Evolutionary conservation across 306 rosid genomes (phyloP).

Genomic region (Parietaria judaica): DNA sequence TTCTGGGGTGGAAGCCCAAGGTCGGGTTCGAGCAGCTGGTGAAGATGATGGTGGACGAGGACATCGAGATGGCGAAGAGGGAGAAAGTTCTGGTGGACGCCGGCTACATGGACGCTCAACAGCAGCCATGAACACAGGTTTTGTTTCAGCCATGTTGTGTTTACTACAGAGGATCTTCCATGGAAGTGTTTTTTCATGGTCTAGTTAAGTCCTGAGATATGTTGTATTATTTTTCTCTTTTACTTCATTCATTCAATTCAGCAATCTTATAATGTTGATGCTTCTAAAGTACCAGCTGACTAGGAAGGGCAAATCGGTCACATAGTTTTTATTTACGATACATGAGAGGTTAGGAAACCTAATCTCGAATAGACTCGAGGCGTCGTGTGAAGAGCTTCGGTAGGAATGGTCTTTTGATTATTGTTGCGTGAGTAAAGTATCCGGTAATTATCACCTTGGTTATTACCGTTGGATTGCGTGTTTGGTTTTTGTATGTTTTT

Average conservation of each 20-base stretch:
- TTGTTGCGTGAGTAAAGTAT: no score
- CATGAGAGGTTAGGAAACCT: no score
- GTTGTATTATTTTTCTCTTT: slow-evolving; percentile 12
- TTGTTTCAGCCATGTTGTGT: background rate
- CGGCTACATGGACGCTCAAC: slow-evolving; percentile 96
- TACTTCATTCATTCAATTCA: slow-evolving; percentile 17
- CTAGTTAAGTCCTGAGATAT: background rate
- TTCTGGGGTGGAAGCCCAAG: slow-evolving; percentile 89
- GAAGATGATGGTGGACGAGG: slow-evolving; percentile 98
- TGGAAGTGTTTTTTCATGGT: background rate
- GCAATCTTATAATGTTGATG: background rate
- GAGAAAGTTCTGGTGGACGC: slow-evolving; percentile 99
- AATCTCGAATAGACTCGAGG: no score
- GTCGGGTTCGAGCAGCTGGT: slow-evolving; percentile 80
- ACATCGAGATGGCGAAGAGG: slow-evolving; percentile 73
- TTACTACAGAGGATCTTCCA: background rate
- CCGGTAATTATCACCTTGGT: no score
- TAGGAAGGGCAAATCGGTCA: no score
- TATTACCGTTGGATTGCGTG: no score
- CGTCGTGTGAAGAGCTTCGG: no score
- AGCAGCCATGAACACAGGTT: slow-evolving; percentile 53
- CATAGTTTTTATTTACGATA: no score
- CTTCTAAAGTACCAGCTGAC: background rate
- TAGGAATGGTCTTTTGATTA: no score
- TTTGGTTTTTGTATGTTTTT: no score